These are phyloP conservation scores for Nicotiana noctiflora DNA, from an alignment of 257 asterid species.

Conservation along the genomic window DNA sequence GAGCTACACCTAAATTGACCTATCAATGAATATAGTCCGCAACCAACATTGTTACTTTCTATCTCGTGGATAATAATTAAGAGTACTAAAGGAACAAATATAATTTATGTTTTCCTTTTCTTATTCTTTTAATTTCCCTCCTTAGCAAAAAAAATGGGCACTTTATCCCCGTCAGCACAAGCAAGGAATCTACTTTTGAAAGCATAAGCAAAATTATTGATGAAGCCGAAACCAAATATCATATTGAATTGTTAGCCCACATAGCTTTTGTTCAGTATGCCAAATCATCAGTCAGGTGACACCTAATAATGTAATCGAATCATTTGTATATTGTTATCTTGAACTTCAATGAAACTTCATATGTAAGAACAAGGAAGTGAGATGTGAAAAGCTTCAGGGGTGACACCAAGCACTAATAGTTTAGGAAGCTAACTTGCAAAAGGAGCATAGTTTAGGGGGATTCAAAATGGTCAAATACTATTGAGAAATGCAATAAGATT, in stretches of 20 bases:
- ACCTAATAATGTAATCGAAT: neutral
- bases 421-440: neutral
- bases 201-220: too few species aligned
- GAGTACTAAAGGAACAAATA: neutral
- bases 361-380: neutral
- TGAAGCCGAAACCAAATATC: too few species aligned
- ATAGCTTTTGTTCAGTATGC: neutral
- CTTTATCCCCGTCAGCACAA: neutral
- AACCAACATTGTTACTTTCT: neutral
- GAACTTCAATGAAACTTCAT: neutral
- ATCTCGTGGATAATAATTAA: neutral
- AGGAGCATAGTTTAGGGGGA: neutral
- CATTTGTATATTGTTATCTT: neutral
- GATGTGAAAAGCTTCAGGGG: neutral
- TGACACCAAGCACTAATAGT: neutral
- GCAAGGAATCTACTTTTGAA: neutral
- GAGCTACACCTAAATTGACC: neutral
- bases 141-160: neutral
- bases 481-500: neutral
- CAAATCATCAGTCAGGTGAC: conserved; percentile 2
- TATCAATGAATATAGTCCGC: neutral
- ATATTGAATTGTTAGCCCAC: neutral
- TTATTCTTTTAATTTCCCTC: neutral
- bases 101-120: neutral
- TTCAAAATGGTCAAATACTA: neutral